A percentile compares a stretch with the other conserved stretches of the same genome.
phyloP scores from a whole-genome alignment of 805 yeast genomes.

The Teunomyces stri region DNA sequence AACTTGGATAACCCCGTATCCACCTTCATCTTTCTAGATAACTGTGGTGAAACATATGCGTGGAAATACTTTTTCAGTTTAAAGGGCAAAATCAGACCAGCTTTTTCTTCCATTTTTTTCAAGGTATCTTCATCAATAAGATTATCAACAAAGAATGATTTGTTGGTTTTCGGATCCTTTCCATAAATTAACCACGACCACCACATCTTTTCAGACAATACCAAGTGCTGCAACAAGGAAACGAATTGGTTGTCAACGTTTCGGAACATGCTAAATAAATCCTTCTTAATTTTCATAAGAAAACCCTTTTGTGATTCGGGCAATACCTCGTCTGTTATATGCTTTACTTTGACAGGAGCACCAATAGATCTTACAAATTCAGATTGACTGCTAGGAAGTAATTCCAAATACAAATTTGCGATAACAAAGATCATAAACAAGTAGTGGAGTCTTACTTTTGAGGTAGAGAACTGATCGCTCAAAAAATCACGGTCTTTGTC shows the following conservation, averaged over 20 bases:
- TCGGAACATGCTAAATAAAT: constrained; percentile 20
- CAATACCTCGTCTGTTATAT: constrained; percentile 32
- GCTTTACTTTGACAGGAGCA: constrained; percentile 32
- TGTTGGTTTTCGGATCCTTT: constrained; percentile 30
- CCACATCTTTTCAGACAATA: constrained; percentile 33
- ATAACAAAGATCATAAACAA: constrained; percentile 32
- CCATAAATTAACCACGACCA: constrained; percentile 41
- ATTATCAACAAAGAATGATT: constrained; percentile 25
- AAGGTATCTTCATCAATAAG: constrained; percentile 21
- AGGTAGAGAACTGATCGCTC: constrained; percentile 22
- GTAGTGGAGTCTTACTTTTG: constrained; percentile 25
- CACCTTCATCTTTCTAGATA: constrained; percentile 38
- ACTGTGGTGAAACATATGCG: constrained; percentile 41
- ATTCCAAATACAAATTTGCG: constrained; percentile 28
- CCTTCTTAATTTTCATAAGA: constrained; percentile 26
- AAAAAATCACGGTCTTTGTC: constrained; percentile 24
- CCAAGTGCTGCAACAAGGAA: constrained; percentile 25
- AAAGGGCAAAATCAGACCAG: constrained; percentile 21
- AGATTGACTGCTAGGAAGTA: constrained; percentile 21
- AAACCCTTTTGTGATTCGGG: constrained; percentile 22
- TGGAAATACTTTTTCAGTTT: constrained; percentile 39
- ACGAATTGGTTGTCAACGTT: constrained; percentile 25
- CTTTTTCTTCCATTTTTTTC: constrained; percentile 14
- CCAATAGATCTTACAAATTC: constrained; percentile 18
- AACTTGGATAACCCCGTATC: constrained; percentile 29